Base-by-base conservation (phyloP, 192 early-diverging fungal genomes). In the Kickxella alabastrina region DNA sequence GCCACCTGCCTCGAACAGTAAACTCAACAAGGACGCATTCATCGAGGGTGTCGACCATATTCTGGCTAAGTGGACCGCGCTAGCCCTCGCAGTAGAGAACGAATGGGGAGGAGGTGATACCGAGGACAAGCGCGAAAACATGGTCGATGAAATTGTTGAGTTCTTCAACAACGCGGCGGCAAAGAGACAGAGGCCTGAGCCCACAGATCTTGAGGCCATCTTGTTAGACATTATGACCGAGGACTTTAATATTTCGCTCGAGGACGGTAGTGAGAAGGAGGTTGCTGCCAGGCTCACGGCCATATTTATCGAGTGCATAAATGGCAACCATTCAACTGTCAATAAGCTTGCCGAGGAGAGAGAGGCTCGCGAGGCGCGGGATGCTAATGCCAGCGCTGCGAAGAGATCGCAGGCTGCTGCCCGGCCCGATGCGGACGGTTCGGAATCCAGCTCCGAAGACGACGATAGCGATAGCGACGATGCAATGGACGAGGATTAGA, bases 51-150 rank as follows among this genome's bases (percentile, higher is more conserved):
- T 86, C 0, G 55, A 77, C 23, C 82, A 81, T 54, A 40, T 88
- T 28, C 71, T 88, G 27, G 57, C 78, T 37, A 75, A 68, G 15
- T 89, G 87, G 87, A 85, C 85, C 13, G 87, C 87, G 15, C 65
- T 89, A 24, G 82, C 80, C 51, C 53, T 89, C 15, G 87, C 87
- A 2, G 84, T 89, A 1, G 76, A 86, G 27, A 76, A 82, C 46
- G 77, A 77, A 35, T 89, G 87, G 87, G 87, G 87, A 40, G 87
- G 85, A 32, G 63, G 59, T 6, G 78, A 82, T 22, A 80, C 83
- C 6, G 55, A 31, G n/a, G 82, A 80, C n/a, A 89, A 89, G 65
- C 75, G 83, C 35, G 84, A 82, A 15, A 78, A 80, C 75, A 72
- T 89, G 60, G 72, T 86, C 6, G 80, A 83, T 47, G 68, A 79